Conservation (phyloP, 2,329 filamentous ascomycete genomes). For the Dactylellina haptotyla region DNA sequence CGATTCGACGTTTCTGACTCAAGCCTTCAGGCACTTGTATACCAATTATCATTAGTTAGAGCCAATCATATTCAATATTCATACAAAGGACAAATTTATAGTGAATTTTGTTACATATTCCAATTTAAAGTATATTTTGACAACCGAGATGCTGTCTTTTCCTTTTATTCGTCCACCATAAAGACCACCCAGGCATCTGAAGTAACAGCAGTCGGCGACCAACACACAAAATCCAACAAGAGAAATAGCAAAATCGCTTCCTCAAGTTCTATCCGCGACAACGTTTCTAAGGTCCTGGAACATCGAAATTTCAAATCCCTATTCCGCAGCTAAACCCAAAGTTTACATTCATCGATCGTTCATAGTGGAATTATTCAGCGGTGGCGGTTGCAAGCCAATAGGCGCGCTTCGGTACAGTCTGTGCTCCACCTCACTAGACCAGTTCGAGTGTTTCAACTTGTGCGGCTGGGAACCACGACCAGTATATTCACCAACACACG, state of each 20-base stretch:
- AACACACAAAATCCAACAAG: neutral
- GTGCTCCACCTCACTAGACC: neutral
- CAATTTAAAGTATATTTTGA: no score
- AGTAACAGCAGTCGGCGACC: neutral
- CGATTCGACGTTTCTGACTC: no score
- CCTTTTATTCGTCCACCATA: no score
- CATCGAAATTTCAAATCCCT: neutral
- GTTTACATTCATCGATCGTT: neutral
- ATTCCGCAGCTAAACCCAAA: neutral
- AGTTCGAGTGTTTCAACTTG: neutral
- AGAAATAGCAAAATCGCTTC: neutral
- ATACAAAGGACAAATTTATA: no score
- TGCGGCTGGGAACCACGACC: neutral
- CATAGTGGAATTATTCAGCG: neutral
- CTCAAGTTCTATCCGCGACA: neutral
- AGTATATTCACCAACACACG: neutral
- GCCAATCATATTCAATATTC: no score
- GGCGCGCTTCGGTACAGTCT: neutral
- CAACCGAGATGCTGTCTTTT: no score
- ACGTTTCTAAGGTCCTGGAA: neutral
- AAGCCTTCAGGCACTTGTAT: no score
- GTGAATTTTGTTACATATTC: no score
- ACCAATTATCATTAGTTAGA: no score
- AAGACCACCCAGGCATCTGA: no score
- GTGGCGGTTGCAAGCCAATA: neutral